Percentiles rank a stretch among this genome's conserved stretches.
Evolutionary conservation across 306 rosid species (phyloP).

Genomic region (Ceratonia siliqua): DNA sequence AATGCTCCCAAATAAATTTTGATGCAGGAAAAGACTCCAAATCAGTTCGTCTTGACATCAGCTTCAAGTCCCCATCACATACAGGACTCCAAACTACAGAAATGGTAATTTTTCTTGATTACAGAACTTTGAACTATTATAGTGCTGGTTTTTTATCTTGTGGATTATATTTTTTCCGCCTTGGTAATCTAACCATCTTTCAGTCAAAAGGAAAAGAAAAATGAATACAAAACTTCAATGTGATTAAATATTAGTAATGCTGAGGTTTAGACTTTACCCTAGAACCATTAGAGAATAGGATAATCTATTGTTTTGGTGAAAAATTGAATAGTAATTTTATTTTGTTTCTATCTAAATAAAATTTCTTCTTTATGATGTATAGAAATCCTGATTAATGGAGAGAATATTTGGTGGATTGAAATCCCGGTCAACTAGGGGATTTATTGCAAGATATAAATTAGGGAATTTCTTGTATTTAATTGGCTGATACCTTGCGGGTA

Average conservation of each 20-base stretch:
- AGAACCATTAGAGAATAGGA: background rate
- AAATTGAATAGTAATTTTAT: background rate
- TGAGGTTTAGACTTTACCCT: constrained; percentile 11
- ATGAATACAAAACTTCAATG: background rate
- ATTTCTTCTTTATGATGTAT: background rate
- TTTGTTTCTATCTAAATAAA: background rate
- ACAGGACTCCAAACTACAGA: constrained; percentile 95
- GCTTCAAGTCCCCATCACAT: constrained; percentile 90
- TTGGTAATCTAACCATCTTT: constrained; percentile 21
- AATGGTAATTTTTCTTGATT: constrained; percentile 55
- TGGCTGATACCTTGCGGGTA: no score
- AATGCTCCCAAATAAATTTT: constrained; percentile 53
- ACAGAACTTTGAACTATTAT: constrained; percentile 7
- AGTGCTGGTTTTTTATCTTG: background rate
- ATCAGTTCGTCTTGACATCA: constrained; percentile 86
- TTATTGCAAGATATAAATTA: no score
- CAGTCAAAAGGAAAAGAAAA: background rate
- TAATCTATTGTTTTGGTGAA: constrained; percentile 9
- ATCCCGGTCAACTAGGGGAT: no score
- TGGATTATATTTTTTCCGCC: background rate
- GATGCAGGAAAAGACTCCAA: constrained; percentile 55
- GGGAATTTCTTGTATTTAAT: no score
- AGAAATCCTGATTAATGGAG: no score
- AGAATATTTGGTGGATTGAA: no score
- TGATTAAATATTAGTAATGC: background rate